phyloP scores from a whole-genome alignment of 2,329 filamentous ascomycete genomes.

The Scedosporium aurantiacum region DNA sequence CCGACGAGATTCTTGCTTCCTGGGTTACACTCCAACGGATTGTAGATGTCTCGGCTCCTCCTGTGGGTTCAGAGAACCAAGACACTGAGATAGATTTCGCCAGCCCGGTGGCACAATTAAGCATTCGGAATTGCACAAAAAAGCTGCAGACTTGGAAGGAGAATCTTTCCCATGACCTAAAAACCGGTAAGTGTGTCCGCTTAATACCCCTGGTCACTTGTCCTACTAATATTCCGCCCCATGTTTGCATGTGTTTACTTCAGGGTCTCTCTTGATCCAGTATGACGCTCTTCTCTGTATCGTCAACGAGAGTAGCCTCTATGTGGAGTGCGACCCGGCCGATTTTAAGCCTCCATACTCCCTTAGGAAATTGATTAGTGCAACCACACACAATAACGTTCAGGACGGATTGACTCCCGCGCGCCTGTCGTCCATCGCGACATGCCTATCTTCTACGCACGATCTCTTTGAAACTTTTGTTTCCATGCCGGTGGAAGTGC shows the following conservation, averaged over 20 bases:
- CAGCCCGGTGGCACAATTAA: not conserved
- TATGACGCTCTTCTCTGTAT: not conserved
- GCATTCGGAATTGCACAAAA: not conserved
- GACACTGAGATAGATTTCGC: not conserved
- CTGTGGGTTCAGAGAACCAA: not conserved
- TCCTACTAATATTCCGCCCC: not conserved
- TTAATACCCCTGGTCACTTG: not conserved
- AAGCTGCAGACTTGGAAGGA: not conserved
- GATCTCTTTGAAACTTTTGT: not conserved
- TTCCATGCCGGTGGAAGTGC: not conserved
- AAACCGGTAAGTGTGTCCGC: not conserved
- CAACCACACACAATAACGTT: conserved; percentile 6
- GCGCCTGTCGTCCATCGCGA: not conserved
- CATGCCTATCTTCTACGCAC: not conserved
- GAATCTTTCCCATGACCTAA: not conserved
- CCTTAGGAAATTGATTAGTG: conserved; percentile 15
- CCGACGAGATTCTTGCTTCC: not conserved
- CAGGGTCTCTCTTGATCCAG: not conserved
- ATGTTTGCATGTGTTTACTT: too few species aligned
- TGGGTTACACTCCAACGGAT: not conserved
- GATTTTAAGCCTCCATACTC: not conserved
- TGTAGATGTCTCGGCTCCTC: not conserved
- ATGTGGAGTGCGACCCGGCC: not conserved
- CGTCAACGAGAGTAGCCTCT: not conserved
- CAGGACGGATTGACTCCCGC: not conserved